Conservation (phyloP, 2,329 filamentous ascomycete genomes). For the Ophiostoma sp. region DNA sequence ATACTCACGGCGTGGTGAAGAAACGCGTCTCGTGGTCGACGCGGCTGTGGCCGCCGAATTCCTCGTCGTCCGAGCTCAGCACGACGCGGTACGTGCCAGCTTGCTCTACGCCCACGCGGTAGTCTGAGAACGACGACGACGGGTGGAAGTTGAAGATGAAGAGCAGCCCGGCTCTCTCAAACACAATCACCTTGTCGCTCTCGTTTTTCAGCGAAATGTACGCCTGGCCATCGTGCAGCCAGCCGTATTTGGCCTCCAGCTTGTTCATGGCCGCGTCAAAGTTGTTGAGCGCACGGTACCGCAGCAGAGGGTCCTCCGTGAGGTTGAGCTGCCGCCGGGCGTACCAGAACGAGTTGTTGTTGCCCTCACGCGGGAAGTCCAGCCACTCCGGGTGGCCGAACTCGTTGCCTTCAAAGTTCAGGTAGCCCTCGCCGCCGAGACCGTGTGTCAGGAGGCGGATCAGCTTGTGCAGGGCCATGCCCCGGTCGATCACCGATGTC, state of each 20-base stretch:
- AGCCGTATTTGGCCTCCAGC: constrained; percentile 82
- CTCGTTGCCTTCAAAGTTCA: constrained; percentile 98
- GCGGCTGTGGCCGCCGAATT: constrained; percentile 73
- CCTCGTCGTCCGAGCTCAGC: constrained; percentile 70
- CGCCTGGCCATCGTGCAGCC: constrained; percentile 79
- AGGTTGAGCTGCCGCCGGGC: constrained; percentile 90
- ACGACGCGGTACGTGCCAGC: constrained; percentile 82
- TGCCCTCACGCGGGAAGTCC: constrained; percentile 91
- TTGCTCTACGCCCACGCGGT: constrained; percentile 80
- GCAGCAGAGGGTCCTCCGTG: constrained; percentile 74
- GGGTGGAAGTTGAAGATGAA: constrained; percentile 98
- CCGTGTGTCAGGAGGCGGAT: constrained; percentile 88
- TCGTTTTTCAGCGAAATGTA: constrained; percentile 95
- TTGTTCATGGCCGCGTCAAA: constrained; percentile 91
- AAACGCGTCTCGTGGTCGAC: constrained; percentile 77
- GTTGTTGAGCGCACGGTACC: constrained; percentile 86
- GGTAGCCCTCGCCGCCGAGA: constrained; percentile 90
- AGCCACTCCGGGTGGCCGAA: constrained; percentile 99
- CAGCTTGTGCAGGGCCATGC: constrained; percentile 93
- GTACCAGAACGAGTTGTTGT: constrained; percentile 90
- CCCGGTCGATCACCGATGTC: constrained; percentile 82
- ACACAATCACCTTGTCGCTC: constrained; percentile 87
- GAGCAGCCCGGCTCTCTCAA: constrained; percentile 82
- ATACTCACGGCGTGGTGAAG: constrained; percentile 67
- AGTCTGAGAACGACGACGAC: constrained; percentile 79